These are phyloP conservation scores for Zychaea mexicana DNA, from an alignment of 371 early-diverging fungal genomes.

Conservation along the genomic window DNA sequence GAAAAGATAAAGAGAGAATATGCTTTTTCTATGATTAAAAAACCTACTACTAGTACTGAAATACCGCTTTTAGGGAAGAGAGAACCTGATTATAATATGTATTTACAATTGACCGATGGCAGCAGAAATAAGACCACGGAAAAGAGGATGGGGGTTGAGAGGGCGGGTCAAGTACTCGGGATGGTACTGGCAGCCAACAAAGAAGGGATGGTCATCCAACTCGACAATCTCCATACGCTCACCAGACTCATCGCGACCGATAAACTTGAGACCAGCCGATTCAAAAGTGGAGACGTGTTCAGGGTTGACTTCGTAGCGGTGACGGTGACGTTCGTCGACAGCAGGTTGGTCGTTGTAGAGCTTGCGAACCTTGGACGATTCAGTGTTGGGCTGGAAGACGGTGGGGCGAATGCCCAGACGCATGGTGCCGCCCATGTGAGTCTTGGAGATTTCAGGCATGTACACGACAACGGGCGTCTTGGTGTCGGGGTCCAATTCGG, in stretches of 20 bases:
- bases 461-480: constrained; percentile 84
- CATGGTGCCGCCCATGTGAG: constrained; percentile 98
- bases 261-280: constrained; percentile 84
- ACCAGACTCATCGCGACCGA: constrained; percentile 93
- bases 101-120: constrained; percentile 55
- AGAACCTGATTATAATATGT: not conserved
- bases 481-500: constrained; percentile 82
- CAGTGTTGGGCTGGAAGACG: constrained; percentile 73
- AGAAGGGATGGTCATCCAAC: constrained; percentile 93
- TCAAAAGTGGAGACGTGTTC: constrained; percentile 80
- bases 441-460: constrained; percentile 96
- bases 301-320: constrained; percentile 99
- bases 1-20: not conserved
- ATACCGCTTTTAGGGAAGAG: too few species aligned
- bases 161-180: constrained; percentile 99
- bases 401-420: constrained; percentile 93
- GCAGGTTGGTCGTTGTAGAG: constrained; percentile 71
- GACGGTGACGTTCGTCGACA: constrained; percentile 97
- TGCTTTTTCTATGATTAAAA: not conserved
- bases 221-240: constrained; percentile 98
- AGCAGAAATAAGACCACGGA: constrained; percentile 92
- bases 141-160: constrained; percentile 89
- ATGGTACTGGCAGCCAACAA: constrained; percentile 98
- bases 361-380: constrained; percentile 52
- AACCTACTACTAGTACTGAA: too few species aligned